Conservation (phyloP, 2,329 filamentous ascomycete genomes). For the Pseudogymnoascus sp. region DNA sequence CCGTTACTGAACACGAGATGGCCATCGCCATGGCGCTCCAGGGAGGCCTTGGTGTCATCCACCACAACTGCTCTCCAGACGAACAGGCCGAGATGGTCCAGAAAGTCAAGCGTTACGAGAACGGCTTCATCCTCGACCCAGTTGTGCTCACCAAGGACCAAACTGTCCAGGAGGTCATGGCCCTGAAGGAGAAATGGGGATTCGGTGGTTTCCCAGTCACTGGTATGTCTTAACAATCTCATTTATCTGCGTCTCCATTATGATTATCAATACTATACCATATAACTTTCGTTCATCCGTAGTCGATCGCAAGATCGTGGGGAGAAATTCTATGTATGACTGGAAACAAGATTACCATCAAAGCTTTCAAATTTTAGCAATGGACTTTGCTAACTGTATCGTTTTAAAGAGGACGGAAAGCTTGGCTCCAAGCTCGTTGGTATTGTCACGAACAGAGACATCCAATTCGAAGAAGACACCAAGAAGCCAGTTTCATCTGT, state of each 20-base stretch:
- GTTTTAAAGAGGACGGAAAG: slow-evolving; percentile 68
- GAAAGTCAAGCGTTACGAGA: slow-evolving; percentile 99
- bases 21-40: slow-evolving; percentile 93
- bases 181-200: slow-evolving; percentile 94
- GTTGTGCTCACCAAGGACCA: slow-evolving; percentile 82
- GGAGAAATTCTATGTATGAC: slow-evolving; percentile 54
- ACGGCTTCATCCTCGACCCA: slow-evolving; percentile 95
- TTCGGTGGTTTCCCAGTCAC: slow-evolving; percentile 98
- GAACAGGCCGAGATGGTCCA: slow-evolving; percentile 97
- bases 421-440: slow-evolving; percentile 93
- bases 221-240: slow-evolving; percentile 54
- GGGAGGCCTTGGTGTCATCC: slow-evolving; percentile 86
- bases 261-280: slow-evolving; percentile 74
- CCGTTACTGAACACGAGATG: slow-evolving; percentile 98
- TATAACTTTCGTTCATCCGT: slow-evolving; percentile 99
- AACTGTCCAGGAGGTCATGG: slow-evolving; percentile 84
- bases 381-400: slow-evolving; percentile 30
- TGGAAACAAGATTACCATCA: slow-evolving; percentile 14
- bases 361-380: slow-evolving; percentile 15
- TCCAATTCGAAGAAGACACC: slow-evolving; percentile 83
- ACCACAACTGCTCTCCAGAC: slow-evolving; percentile 98
- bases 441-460: slow-evolving; percentile 95
- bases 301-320: slow-evolving; percentile 79
- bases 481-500: slow-evolving; percentile 70
- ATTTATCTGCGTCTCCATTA: slow-evolving; percentile 30